These are phyloP conservation scores for Penicillium riverlandense DNA, from an alignment of 495 filamentous ascomycete genomes.

Conservation along the genomic window DNA sequence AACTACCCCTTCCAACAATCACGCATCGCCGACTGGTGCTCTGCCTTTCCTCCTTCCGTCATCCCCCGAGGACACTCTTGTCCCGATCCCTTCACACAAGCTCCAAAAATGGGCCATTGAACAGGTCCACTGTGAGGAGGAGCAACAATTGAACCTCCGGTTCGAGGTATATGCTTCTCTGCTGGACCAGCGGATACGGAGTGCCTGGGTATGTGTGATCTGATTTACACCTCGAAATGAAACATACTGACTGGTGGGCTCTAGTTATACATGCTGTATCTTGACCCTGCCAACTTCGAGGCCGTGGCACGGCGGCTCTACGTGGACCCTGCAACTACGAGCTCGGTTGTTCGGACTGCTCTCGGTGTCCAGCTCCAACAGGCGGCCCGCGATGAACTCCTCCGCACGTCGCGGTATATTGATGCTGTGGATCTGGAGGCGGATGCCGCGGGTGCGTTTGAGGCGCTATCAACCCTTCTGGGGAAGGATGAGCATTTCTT, in stretches of 20 bases:
- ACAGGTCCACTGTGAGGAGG: constrained; percentile 38
- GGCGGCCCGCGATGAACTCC: constrained; percentile 66
- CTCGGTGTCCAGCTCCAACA: constrained; percentile 58
- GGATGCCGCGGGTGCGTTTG: constrained; percentile 64
- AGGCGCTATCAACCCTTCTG: constrained; percentile 65
- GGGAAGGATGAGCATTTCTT: constrained; percentile 63
- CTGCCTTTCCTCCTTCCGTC: constrained; percentile 79
- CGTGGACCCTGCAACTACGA: constrained; percentile 54
- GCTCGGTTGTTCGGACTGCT: constrained; percentile 50
- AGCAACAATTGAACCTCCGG: constrained; percentile 49
- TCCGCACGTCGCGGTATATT: constrained; percentile 54
- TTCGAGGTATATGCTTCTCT: constrained; percentile 77
- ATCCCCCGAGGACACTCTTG: constrained; percentile 17
- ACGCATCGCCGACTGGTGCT: constrained; percentile 80
- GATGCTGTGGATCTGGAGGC: constrained; percentile 56
- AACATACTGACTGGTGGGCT: constrained; percentile 2
- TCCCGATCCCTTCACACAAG: constrained; percentile 56
- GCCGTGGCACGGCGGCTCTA: constrained; percentile 63
- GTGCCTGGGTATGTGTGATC: constrained; percentile 63
- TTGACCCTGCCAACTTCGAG: constrained; percentile 56
- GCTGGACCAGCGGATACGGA: constrained; percentile 72
- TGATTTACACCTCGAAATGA: background rate
- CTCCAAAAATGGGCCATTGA: constrained; percentile 63
- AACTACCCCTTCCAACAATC: constrained; percentile 75
- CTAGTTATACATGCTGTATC: constrained; percentile 74